A percentile compares a stretch with the other conserved stretches of the same genome.
Evolutionary conservation across 768 basidiomycete species (phyloP).

Genomic region (Hericium erinaceus): DNA sequence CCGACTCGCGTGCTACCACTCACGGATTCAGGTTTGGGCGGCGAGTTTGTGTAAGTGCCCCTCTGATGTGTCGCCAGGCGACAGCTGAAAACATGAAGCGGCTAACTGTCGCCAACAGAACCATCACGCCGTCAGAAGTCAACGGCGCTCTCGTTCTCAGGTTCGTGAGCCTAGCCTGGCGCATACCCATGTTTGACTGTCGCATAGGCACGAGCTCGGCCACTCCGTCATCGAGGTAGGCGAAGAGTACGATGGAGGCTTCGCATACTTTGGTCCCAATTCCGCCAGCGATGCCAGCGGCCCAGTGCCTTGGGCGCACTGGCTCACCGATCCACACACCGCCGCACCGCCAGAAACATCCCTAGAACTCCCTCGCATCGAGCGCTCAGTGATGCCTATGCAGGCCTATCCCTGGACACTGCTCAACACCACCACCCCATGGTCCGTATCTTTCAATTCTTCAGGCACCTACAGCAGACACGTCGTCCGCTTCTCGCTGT

Average conservation of each 20-base stretch:
- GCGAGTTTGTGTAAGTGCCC: slow-evolving; percentile 60
- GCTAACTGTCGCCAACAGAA: slow-evolving; percentile 29
- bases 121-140: slow-evolving; percentile 63
- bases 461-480: slow-evolving; percentile 55
- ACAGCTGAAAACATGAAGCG: background rate
- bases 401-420: slow-evolving; percentile 72
- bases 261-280: slow-evolving; percentile 63
- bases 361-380: slow-evolving; percentile 29
- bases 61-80: background rate
- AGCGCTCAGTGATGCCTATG: slow-evolving; percentile 67
- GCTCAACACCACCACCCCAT: slow-evolving; percentile 50
- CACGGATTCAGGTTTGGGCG: slow-evolving; percentile 49
- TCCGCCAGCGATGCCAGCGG: slow-evolving; percentile 35
- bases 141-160: slow-evolving; percentile 71
- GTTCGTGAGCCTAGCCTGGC: slow-evolving; percentile 5
- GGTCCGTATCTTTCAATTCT: slow-evolving; percentile 52
- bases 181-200: background rate
- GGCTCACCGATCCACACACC: slow-evolving; percentile 37
- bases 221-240: slow-evolving; percentile 74
- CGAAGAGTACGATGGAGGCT: slow-evolving; percentile 79
- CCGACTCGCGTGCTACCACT: background rate
- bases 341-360: background rate
- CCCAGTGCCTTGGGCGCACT: slow-evolving; percentile 59
- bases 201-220: slow-evolving; percentile 54
- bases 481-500: slow-evolving; percentile 62